Evolutionary conservation across 2,329 filamentous ascomycete genomes (phyloP).

Genomic region (Monosporascus sp.): DNA sequence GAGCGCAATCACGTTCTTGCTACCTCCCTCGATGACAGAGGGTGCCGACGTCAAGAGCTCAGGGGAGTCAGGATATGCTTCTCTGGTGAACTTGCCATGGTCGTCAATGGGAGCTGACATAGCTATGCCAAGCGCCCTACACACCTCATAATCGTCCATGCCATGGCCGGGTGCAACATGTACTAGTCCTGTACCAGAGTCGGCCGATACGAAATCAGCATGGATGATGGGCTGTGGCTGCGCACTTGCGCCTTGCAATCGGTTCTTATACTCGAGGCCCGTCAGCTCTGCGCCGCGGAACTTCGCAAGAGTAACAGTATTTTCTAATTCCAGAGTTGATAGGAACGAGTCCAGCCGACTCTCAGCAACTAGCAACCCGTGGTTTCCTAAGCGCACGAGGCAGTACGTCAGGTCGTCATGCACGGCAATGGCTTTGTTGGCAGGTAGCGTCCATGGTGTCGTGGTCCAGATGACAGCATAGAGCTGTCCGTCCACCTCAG

Average conservation of each 20-base stretch:
- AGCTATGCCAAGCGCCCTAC: conserved; percentile 62
- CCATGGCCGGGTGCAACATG: conserved; percentile 93
- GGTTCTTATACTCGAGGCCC: conserved; percentile 63
- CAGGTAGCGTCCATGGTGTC: conserved; percentile 93
- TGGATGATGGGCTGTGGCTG: conserved; percentile 66
- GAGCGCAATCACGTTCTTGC: conserved; percentile 62
- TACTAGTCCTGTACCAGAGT: conserved; percentile 92
- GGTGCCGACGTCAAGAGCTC: conserved; percentile 60
- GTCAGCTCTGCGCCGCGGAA: conserved; percentile 62
- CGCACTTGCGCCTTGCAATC: conserved; percentile 56
- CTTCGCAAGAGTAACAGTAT: conserved; percentile 42
- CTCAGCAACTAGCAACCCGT: conserved; percentile 66
- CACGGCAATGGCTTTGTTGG: conserved; percentile 85
- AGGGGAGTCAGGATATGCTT: conserved; percentile 69
- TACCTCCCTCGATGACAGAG: conserved; percentile 66
- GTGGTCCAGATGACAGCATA: conserved; percentile 97
- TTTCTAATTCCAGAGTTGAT: not conserved
- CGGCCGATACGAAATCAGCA: conserved; percentile 82
- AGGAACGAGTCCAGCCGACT: conserved; percentile 47
- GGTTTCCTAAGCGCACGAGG: conserved; percentile 51
- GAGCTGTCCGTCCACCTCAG: conserved; percentile 43
- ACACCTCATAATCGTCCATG: conserved; percentile 91
- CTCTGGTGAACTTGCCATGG: conserved; percentile 71
- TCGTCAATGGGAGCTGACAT: conserved; percentile 81
- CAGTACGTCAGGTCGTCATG: conserved; percentile 69